Evolutionary conservation across 2,329 filamentous ascomycete species (phyloP), one percentile per base, ranked within the genome.

Genomic region (Aureobasidium sp.): DNA sequence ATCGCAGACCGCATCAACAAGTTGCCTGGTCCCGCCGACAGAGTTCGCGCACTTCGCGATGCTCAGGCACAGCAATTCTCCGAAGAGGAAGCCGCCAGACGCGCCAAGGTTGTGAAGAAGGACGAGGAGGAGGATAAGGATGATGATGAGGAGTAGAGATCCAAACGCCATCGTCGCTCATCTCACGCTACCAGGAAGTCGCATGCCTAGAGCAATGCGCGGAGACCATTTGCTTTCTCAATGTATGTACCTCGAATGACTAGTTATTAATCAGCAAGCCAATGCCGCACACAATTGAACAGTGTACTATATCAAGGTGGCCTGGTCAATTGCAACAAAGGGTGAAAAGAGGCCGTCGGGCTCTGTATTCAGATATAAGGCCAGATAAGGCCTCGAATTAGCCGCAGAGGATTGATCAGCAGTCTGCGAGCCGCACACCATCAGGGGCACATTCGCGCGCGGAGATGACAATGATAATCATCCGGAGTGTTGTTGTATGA

Each of bases 1-100:
- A 86, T 95, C 67, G 81, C 79, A 45, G 80, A 84, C 67, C 78
- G 81, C 69, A 77, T 86, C 67, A 78, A 72, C 58, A 73, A 71
- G 65, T 66, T 74, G 41, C 71, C 76, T 20, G 73, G 75, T 44
- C 77, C 79, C 5, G 76, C 76, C 15, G 78, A 82, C 65, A 73
- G 78, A 37, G 73, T 82, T 41, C 74, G 78, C 70, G 78, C 79
- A 44, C 75, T 86, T 65, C 75, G 82, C 59, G 69, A 70, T 8
- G 61, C 67, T 22, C 71, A 73, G 65, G 64, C 53, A 20, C 64
- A 69, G 53, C 63, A 67, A 55, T 56, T 68, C 20, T 66, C 69
- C 62, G 64, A 70, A 27, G 73, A 73, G 65, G 70, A 71, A 66
- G 67, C 68, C 62, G 69, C 67, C 42, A 71, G 67, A 63, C 70